Base-by-base conservation (phyloP, 306 rosid genomes). In the Inga laurina region DNA sequence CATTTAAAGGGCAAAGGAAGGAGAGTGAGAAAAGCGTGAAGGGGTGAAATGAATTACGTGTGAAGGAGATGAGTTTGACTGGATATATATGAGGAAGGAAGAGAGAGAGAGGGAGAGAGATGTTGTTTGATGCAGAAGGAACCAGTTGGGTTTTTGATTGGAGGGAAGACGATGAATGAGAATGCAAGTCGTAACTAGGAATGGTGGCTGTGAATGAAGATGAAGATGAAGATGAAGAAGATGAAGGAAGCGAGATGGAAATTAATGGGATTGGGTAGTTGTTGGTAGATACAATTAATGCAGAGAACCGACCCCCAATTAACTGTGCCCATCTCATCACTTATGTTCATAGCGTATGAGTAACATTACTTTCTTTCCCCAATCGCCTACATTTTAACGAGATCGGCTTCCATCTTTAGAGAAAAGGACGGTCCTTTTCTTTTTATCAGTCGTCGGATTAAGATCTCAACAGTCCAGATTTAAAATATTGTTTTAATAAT, bases 221-320 rank as follows among this genome's bases (percentile, higher is more conserved):
- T 0, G 27, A 27, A 27, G 30, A 21, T 0, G 64, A 57, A 54
- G 69, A 32, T 2, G 71, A 8, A 22, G 66, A 22, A 0, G 34
- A 9, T 22, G 34, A 12, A n/a, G 14, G 15, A 10, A 3, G 34
- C 87, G 34, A 21, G 11, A 19, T 3, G 3, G 34, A 3, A 76
- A 84, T 93, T 86, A 92, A 93, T 92, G 87, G 56, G 62, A 82
- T 68, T 81, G 78, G 93, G 87, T 92, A 49, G 90, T 1, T 82
- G 94, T 85, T 84, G 95, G 92, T 92, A 3, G 92, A 76, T 67
- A 80, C 85, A 91, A 86, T 92, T 71, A 91, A 83, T 88, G 68
- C 80, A 66, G 19, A 65, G 76, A 85, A 88, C 92, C 88, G 85
- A 90, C 87, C 88, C 1, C 82, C 76, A 74, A 75, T 85, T 87